These are phyloP conservation scores for Daldinia caldariorum DNA, from an alignment of 495 filamentous ascomycete species.

Conservation along the genomic window DNA sequence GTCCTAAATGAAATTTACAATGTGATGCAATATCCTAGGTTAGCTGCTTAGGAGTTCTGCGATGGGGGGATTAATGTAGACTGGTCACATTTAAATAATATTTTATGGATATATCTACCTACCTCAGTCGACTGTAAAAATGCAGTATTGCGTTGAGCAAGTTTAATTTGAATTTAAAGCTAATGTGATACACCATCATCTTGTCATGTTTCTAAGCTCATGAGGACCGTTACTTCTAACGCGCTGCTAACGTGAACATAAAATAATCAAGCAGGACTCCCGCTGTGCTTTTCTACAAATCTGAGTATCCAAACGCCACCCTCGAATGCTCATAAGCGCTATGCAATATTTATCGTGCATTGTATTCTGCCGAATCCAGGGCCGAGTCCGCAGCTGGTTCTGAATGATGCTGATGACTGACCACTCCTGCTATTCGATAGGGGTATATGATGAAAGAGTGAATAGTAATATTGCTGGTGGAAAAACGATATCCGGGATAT, in stretches of 20 bases:
- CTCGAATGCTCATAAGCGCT: conserved; percentile 9
- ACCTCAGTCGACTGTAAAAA: not conserved
- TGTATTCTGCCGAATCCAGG: not conserved
- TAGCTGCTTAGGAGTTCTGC: not conserved
- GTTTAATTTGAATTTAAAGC: not conserved
- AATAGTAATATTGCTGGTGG: not conserved
- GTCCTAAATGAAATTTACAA: not conserved
- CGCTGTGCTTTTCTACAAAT: conserved; percentile 28
- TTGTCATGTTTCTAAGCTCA: not conserved
- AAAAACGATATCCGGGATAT: not conserved
- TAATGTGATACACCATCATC: not conserved
- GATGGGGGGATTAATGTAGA: not conserved
- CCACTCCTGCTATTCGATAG: not conserved
- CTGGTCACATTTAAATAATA: not conserved
- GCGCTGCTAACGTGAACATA: not conserved
- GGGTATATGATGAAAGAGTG: not conserved
- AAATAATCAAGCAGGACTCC: conserved; percentile 7
- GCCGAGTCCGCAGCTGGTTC: not conserved
- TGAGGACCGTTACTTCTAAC: not conserved
- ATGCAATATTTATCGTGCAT: conserved; percentile 24
- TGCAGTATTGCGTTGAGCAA: not conserved
- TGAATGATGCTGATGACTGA: not conserved
- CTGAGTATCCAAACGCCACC: conserved; percentile 22
- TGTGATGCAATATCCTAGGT: not conserved
- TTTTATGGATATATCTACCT: not conserved